Conservation (phyloP, 202 grass and related monocot species). For the Brachypodium distachyon region DNA sequence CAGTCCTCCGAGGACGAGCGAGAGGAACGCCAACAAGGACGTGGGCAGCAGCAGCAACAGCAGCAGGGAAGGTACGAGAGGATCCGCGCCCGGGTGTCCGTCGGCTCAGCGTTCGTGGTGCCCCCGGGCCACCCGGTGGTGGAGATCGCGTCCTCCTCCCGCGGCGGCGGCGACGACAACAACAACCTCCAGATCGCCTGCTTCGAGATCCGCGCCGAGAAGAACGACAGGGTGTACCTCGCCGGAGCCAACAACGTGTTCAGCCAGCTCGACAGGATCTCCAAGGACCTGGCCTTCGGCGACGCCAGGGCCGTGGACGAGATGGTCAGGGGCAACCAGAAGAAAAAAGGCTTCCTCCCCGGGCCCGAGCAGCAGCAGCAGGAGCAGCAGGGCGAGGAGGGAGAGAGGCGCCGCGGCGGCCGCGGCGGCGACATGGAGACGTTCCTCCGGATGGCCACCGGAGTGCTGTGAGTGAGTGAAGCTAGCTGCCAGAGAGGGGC, state of each 20-base stretch:
- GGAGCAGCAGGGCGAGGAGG: background rate
- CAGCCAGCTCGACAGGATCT: constrained; percentile 34
- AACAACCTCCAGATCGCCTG: constrained; percentile 56
- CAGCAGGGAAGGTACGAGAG: constrained; percentile 23
- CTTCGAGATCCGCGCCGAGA: constrained; percentile 60
- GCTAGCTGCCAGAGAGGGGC: background rate
- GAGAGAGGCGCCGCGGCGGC: background rate
- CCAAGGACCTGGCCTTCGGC: constrained; percentile 68
- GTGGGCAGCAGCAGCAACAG: background rate
- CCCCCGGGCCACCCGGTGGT: constrained; percentile 57
- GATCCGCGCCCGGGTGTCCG: constrained; percentile 23
- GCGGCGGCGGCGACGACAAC: too few species aligned
- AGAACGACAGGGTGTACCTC: constrained; percentile 58
- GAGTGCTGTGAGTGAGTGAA: constrained; percentile 27
- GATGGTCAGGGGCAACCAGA: constrained; percentile 33
- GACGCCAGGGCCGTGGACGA: constrained; percentile 43
- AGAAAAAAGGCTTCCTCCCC: constrained; percentile 27
- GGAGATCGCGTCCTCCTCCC: constrained; percentile 40
- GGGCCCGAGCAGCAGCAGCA: constrained; percentile 15
- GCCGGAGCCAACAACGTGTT: constrained; percentile 57
- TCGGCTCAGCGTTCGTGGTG: constrained; percentile 43
- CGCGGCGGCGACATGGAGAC: constrained; percentile 14
- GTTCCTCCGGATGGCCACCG: constrained; percentile 12
- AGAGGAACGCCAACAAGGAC: background rate
- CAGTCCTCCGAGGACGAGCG: background rate